phyloP scores from a whole-genome alignment of 495 filamentous ascomycete species.

The Penicillium cinerascens region DNA sequence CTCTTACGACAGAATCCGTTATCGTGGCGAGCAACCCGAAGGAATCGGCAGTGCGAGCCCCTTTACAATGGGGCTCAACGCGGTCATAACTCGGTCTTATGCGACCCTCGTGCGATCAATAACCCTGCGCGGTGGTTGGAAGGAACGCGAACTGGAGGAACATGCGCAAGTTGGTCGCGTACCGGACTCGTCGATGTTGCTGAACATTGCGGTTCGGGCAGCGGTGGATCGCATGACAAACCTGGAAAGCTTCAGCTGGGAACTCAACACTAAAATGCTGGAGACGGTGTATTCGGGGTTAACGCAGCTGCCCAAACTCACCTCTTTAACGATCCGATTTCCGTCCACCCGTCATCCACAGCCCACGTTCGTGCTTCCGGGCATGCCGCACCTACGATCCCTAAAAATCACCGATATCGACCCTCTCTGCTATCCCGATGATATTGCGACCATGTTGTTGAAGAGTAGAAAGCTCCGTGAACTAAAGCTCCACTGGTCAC shows the following conservation, averaged over 20 bases:
- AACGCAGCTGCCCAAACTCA: slow-evolving; percentile 45
- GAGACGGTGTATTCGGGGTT: slow-evolving; percentile 57
- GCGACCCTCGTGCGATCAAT: slow-evolving; percentile 51
- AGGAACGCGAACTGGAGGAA: slow-evolving; percentile 55
- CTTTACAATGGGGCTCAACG: slow-evolving; percentile 61
- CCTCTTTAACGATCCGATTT: slow-evolving; percentile 53
- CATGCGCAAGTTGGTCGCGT: slow-evolving; percentile 54
- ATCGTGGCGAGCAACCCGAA: slow-evolving; percentile 55
- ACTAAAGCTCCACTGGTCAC: slow-evolving; percentile 57
- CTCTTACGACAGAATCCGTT: slow-evolving; percentile 59
- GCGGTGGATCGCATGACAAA: slow-evolving; percentile 57
- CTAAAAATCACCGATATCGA: slow-evolving; percentile 58
- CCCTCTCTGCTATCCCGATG: slow-evolving; percentile 62
- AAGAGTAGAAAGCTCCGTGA: slow-evolving; percentile 51
- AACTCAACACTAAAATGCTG: slow-evolving; percentile 60
- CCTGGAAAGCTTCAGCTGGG: slow-evolving; percentile 58
- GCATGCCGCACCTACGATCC: slow-evolving; percentile 51
- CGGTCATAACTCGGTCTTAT: slow-evolving; percentile 53
- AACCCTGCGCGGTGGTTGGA: slow-evolving; percentile 55
- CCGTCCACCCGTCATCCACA: slow-evolving; percentile 54
- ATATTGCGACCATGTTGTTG: slow-evolving; percentile 54
- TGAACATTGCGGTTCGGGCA: slow-evolving; percentile 56
- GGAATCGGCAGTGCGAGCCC: slow-evolving; percentile 60
- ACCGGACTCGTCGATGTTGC: slow-evolving; percentile 61
- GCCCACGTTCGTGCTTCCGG: slow-evolving; percentile 55